Evolutionary conservation across 768 basidiomycete genomes (phyloP), one percentile per base, ranked within the genome.

Genomic region (Hericium rajendrae): DNA sequence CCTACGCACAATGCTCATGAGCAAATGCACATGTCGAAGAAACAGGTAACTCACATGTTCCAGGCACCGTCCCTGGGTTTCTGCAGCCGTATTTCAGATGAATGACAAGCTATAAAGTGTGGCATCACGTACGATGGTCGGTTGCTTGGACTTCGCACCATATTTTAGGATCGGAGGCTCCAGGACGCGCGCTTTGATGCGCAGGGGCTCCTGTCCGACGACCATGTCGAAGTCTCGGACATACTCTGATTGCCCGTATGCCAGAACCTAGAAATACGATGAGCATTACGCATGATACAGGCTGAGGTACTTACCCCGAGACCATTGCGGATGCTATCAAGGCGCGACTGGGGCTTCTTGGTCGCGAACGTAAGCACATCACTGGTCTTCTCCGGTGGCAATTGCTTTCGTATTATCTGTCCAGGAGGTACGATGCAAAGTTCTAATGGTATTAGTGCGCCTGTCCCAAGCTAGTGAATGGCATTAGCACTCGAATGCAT

Each of bases 321-420:
- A 2, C 84, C 86, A 15, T 75, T 67, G 1, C 54, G 60, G 51
- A 89, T 87, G 57, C 77, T 79, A 1, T 62, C 66, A 8, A 90
- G 74, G 10, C 85, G 78, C 0, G 84, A 81, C 0, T 62, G 56
- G 0, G 88, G 88, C 46, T 67, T 78, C 72, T 81, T 83, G 0
- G 84, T 86, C 0, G 88, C 78, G 59, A 91, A 90, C 0, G 76
- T 75, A 0, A 89, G 73, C 3, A 90, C 77, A 1, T 77, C 74
- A 53, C 76, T 78, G 0, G 83, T 83, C 63, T 83, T 83, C 48
- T 88, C 84, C 0, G 81, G 73, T 0, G 87, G 86, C 0, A 91
- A 73, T 51, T 86, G 82, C 61, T 85, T 87, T 43, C 81, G 76
- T 76, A 86, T 82, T 40, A 88, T 79, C 62, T 91, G 88, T 0